phyloP scores from a whole-genome alignment of 805 yeast species.

The Spathaspora boniae region DNA sequence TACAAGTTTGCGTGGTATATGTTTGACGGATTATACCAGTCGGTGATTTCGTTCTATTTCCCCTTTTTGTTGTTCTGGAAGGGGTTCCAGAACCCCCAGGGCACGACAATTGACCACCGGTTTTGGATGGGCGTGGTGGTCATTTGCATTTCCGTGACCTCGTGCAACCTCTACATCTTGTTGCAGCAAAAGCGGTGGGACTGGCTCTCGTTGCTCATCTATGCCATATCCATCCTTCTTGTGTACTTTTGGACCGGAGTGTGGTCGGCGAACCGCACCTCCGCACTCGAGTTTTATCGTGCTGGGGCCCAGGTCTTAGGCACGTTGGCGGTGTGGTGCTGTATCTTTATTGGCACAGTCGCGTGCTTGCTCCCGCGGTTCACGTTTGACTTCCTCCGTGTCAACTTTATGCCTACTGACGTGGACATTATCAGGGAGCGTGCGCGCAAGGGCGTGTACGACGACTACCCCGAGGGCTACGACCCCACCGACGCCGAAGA shows the following conservation, averaged over 20 bases:
- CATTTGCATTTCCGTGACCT: conserved; percentile 56
- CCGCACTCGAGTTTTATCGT: conserved; percentile 58
- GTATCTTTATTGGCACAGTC: conserved; percentile 52
- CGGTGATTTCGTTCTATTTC: conserved; percentile 65
- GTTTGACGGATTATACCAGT: conserved; percentile 70
- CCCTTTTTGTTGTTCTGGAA: conserved; percentile 54
- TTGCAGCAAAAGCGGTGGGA: conserved; percentile 78
- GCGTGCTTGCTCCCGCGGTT: conserved; percentile 61
- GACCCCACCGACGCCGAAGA: conserved; percentile 51
- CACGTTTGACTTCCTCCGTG: conserved; percentile 44
- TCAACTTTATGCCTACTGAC: conserved; percentile 59
- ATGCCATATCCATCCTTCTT: conserved; percentile 51
- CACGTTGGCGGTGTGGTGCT: conserved; percentile 61
- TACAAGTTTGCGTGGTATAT: conserved; percentile 58
- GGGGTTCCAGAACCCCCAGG: conserved; percentile 45
- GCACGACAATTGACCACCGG: conserved; percentile 59
- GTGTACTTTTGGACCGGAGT: conserved; percentile 79
- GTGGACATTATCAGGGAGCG: conserved; percentile 69
- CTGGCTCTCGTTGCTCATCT: conserved; percentile 55
- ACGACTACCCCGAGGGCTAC: conserved; percentile 45
- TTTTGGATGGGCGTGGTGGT: conserved; percentile 69
- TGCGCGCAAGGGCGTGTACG: conserved; percentile 49
- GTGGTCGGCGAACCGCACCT: conserved; percentile 53
- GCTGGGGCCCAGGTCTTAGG: conserved; percentile 66
- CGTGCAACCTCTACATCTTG: conserved; percentile 65